Conservation (phyloP, 306 rosid species). For the Quercus dentata region DNA sequence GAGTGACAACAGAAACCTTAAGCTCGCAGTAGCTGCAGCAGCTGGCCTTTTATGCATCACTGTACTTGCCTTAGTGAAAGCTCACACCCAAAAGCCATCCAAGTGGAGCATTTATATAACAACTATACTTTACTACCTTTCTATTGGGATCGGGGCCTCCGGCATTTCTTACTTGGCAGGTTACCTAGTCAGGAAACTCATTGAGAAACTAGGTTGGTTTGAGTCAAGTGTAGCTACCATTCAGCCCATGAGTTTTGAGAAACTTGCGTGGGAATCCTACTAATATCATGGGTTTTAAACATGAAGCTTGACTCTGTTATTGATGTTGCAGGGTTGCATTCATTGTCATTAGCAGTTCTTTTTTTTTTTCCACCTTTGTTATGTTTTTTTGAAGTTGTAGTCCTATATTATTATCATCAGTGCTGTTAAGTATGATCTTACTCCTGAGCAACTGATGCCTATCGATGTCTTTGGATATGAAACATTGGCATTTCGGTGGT, state of each 20-base stretch:
- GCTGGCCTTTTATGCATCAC: constrained; percentile 63
- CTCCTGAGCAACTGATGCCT: too few relatives aligned
- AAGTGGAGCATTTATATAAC: constrained; percentile 35
- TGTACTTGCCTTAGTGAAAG: constrained; percentile 64
- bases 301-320: neutral
- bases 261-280: constrained; percentile 32
- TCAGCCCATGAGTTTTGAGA: constrained; percentile 9
- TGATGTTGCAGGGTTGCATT: neutral
- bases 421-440: too few relatives aligned
- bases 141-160: constrained; percentile 47
- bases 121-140: constrained; percentile 43
- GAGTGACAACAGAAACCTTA: constrained; percentile 49
- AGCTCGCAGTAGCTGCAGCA: constrained; percentile 67
- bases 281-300: neutral
- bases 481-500: too few relatives aligned
- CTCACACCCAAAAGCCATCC: constrained; percentile 40
- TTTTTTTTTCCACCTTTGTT: too few relatives aligned
- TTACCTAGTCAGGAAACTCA: constrained; percentile 31
- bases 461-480: too few relatives aligned
- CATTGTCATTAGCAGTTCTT: neutral
- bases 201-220: constrained; percentile 55
- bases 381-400: too few relatives aligned
- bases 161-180: constrained; percentile 63
- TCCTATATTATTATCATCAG: too few relatives aligned
- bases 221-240: constrained; percentile 17